Base-by-base conservation (phyloP, 305 asterid species). In the Solanum hybrid region DNA sequence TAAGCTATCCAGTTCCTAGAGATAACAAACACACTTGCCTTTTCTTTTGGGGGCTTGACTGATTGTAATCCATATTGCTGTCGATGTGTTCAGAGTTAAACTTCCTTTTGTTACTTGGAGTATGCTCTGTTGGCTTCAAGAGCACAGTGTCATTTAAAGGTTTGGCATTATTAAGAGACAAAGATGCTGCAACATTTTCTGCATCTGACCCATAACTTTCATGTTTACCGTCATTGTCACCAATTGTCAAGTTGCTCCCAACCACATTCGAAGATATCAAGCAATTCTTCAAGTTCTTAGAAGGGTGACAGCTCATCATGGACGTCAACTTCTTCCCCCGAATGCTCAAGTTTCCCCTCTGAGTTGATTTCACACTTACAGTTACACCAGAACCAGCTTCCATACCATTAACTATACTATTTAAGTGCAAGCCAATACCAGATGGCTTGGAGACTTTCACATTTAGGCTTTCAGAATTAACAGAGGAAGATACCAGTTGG, bases 361-460 rank as follows among this genome's bases (percentile, higher is more conserved):
- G 94, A 90, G 92, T 89, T 88, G 96, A 91, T 90, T 90, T 93
- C 91, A 91, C 82, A 32, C 91, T 90, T 90, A 94, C 66, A 69
- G 72, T 90, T 87, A 93, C 91, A 90, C 91, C 94, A 89, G 94
- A 87, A 87, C 93, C 95, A 40, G 91, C 82, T 89, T 89, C 94
- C 88, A 90, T 93, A 82, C 94, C 87, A 90, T 89, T 94, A 91
- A 94, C 91, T 88, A 96, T 90, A 89, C 98, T 96, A 87, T 95
- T 96, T 88, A 96, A 93, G 91, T 96, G 98, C 93, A 95, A 94
- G 90, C 98, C 98, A 88, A 94, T 92, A 86, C 96, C 96, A 66
- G 95, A 93, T 64, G 94, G 95, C 92, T 91, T 96, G 90, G 94
- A 93, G 89, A 88, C 87, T 89, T 90, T 88, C 60, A 86, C 34